Conservation (phyloP, 371 early-diverging fungal species). For the Mortierella sp. region DNA sequence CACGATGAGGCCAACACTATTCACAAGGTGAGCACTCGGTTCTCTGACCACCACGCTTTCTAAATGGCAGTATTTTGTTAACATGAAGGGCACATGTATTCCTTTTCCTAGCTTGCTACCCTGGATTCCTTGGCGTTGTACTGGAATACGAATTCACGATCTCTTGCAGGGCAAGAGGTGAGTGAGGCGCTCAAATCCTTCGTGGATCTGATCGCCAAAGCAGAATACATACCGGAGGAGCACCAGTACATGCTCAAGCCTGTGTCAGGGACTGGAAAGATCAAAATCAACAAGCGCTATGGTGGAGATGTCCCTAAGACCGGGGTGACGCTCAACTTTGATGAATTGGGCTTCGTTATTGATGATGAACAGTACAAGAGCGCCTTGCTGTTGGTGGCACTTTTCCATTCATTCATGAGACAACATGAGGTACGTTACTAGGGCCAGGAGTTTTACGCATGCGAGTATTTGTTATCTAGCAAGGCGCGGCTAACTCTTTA, state of each 20-base stretch:
- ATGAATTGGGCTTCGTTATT: constrained; percentile 91
- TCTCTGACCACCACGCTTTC: no score
- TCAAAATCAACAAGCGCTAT: constrained; percentile 74
- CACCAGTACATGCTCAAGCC: constrained; percentile 93
- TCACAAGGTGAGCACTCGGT: constrained; percentile 72
- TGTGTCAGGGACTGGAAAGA: constrained; percentile 88
- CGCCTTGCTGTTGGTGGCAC: constrained; percentile 79
- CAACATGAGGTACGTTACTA: constrained; percentile 68
- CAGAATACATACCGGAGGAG: constrained; percentile 58
- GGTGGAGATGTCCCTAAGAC: constrained; percentile 73
- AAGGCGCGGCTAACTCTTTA: neutral
- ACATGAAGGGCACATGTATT: neutral
- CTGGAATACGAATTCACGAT: constrained; percentile 86
- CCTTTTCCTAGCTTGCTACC: constrained; percentile 65
- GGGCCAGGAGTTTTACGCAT: neutral
- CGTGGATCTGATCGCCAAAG: constrained; percentile 70
- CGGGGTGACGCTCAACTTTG: constrained; percentile 81
- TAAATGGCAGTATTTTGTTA: neutral
- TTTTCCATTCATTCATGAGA: constrained; percentile 82
- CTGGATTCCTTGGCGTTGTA: constrained; percentile 88
- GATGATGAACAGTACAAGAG: constrained; percentile 92
- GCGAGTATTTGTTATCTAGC: neutral
- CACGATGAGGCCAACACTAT: constrained; percentile 81
- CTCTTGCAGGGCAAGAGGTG: constrained; percentile 64
- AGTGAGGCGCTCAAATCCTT: constrained; percentile 68